Evolutionary conservation across 305 asterid species (phyloP).

Genomic region (Rubia tinctorum): DNA sequence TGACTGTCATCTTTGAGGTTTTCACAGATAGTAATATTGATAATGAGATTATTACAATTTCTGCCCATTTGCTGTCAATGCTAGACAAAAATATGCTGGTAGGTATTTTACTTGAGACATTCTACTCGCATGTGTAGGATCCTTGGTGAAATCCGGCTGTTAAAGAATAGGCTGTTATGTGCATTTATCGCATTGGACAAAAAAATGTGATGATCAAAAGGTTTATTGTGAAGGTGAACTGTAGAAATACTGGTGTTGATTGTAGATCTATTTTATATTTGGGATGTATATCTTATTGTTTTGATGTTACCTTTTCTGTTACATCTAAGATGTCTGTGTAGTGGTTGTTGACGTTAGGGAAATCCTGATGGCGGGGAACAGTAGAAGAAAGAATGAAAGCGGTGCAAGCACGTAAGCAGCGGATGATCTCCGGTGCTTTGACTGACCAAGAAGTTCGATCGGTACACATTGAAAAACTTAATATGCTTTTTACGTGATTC

Average conservation of each 20-base stretch:
- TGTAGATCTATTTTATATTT: background rate
- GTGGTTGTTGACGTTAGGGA: conserved; percentile 1
- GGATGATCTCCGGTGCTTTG: conserved; percentile 92
- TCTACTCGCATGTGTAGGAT: conserved; percentile 46
- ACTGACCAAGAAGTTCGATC: conserved; percentile 98
- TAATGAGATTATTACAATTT: background rate
- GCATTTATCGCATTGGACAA: conserved; percentile 98
- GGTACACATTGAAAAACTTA: conserved; percentile 89
- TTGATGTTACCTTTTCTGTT: conserved; percentile 2
- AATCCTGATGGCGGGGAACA: conserved; percentile 50
- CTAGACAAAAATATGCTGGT: background rate
- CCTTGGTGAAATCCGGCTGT: conserved; percentile 99
- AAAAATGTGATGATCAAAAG: conserved; percentile 70
- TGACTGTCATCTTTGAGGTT: background rate
- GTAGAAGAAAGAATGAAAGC: conserved; percentile 99
- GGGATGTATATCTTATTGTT: background rate
- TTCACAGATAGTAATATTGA: background rate
- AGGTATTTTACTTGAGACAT: background rate
- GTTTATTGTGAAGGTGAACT: conserved; percentile 78
- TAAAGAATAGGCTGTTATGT: conserved; percentile 99
- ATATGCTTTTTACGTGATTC: conserved; percentile 81
- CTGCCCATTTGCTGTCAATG: background rate
- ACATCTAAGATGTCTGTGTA: background rate
- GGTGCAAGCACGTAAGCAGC: conserved; percentile 93
- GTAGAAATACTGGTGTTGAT: background rate